Evolutionary conservation across 2,329 filamentous ascomycete species (phyloP), one percentile per base, ranked within the genome.

Genomic region (Lasiodiplodia gonubiensis): DNA sequence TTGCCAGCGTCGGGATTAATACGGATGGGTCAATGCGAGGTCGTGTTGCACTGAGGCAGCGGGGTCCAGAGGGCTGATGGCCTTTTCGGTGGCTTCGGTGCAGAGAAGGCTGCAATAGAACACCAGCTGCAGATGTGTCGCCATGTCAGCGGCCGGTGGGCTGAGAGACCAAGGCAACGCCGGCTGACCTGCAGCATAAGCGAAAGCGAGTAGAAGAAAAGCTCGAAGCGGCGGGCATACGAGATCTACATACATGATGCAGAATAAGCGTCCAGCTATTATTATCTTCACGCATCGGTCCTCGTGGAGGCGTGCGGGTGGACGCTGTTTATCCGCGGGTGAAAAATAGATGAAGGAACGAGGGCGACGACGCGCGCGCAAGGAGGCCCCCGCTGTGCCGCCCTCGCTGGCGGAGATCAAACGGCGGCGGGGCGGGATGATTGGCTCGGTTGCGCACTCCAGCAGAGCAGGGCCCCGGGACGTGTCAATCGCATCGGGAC

Each of bases 81-180:
- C 63, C 39, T 39, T 33, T 33, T 35, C 35, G 52, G 63, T 46
- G 51, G 64, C 27, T 66, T 55, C 39, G 27, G 25, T 39, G 59
- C 39, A 49, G 52, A 49, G 54, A 59, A 57, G 64, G 16, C 53
- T 59, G 64, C 64, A 66, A 66, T 51, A 53, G 64, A 66, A 66
- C 64, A 33, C 16, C 27, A 30, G 27, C 37, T 54, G 64, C 52
- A 57, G 33, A 25, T 23, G 53, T 51, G 59, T 25, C 30, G 27
- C 46, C 42, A 51, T 60, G 59, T 63, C 59, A 63, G 59, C 59
- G 30, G 42, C 12, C 4, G 42, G 25, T 52, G 59, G 59, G 46
- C 59, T 63, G 59, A 39, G 30, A 21, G 57, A n/a, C 25, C 10
- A 8, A n/a, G 53, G 21, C 18, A 10, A 7, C 54, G 18, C 33